Percentiles rank a stretch among this genome's conserved stretches.
These are phyloP conservation scores for Xerocomus tenax DNA, from an alignment of 1,284 basidiomycete genomes.

Conservation along the genomic window DNA sequence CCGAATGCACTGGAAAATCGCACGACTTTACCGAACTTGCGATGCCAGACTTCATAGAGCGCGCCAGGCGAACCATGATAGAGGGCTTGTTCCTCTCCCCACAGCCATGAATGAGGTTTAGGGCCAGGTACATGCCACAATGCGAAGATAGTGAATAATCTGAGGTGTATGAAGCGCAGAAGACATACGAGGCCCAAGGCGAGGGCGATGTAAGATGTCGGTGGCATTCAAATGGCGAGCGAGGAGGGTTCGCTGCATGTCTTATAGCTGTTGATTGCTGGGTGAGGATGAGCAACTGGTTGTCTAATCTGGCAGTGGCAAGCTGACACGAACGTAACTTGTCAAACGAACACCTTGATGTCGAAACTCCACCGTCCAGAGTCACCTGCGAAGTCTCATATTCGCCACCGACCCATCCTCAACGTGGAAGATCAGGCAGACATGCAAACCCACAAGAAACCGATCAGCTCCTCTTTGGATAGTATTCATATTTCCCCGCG, in stretches of 20 bases:
- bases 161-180: constrained; percentile 14
- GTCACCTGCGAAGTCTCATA: constrained; percentile 21
- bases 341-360: constrained; percentile 16
- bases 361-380: constrained; percentile 27
- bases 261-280: constrained; percentile 11
- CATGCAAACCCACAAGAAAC: constrained; percentile 31
- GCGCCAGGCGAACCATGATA: constrained; percentile 43
- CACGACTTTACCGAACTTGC: constrained; percentile 43
- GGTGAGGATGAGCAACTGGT: constrained; percentile 11
- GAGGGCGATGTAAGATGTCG: constrained; percentile 8
- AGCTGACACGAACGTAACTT: constrained; percentile 3
- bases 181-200: constrained; percentile 17
- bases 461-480: constrained; percentile 47
- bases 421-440: constrained; percentile 31
- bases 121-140: constrained; percentile 45
- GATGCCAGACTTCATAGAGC: constrained; percentile 45
- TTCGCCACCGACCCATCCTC: constrained; percentile 24
- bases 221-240: constrained; percentile 14
- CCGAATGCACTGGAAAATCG: constrained; percentile 49
- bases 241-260: background rate
- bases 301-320: constrained; percentile 10
- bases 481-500: constrained; percentile 60
- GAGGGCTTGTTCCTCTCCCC: constrained; percentile 52
- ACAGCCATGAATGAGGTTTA: constrained; percentile 38
- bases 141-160: constrained; percentile 25